phyloP scores from a whole-genome alignment of 495 filamentous ascomycete species.

The Penicillium robsamsonii region DNA sequence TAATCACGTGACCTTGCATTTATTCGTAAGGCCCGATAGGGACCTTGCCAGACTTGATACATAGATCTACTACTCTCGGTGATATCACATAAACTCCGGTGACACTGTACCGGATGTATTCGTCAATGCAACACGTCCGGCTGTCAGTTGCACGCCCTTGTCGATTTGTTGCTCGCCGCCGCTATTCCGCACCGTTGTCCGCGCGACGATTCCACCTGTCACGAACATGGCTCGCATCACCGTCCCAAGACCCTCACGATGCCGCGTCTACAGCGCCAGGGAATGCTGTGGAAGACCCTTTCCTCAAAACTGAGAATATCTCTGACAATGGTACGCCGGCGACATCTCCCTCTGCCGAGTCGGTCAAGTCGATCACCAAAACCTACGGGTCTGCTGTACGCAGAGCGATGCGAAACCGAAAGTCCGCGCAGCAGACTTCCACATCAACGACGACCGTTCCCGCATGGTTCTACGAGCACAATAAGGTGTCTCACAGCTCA shows the following conservation, averaged over 20 bases:
- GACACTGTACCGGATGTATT: slow-evolving; percentile 43
- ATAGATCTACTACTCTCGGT: slow-evolving; percentile 15
- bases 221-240: slow-evolving; percentile 33
- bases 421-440: slow-evolving; percentile 21
- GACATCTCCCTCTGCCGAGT: slow-evolving; percentile 14
- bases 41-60: slow-evolving; percentile 18
- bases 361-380: slow-evolving; percentile 24
- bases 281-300: slow-evolving; percentile 25
- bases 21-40: slow-evolving; percentile 6
- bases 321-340: slow-evolving; percentile 15
- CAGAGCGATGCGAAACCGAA: slow-evolving; percentile 39
- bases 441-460: slow-evolving; percentile 30
- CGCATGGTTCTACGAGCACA: slow-evolving; percentile 41
- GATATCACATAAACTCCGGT: slow-evolving; percentile 26
- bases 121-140: slow-evolving; percentile 41
- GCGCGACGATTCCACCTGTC: slow-evolving; percentile 41
- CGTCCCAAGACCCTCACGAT: slow-evolving; percentile 34
- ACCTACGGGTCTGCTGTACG: slow-evolving; percentile 45
- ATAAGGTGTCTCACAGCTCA: slow-evolving; percentile 27
- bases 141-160: slow-evolving; percentile 41
- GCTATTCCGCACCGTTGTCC: slow-evolving; percentile 33
- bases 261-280: slow-evolving; percentile 20
- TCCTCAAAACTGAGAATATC: slow-evolving; percentile 23
- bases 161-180: slow-evolving; percentile 45
- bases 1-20: slow-evolving; percentile 5